These are phyloP conservation scores for Suillus clintonianus DNA, from an alignment of 768 basidiomycete species.

Conservation along the genomic window DNA sequence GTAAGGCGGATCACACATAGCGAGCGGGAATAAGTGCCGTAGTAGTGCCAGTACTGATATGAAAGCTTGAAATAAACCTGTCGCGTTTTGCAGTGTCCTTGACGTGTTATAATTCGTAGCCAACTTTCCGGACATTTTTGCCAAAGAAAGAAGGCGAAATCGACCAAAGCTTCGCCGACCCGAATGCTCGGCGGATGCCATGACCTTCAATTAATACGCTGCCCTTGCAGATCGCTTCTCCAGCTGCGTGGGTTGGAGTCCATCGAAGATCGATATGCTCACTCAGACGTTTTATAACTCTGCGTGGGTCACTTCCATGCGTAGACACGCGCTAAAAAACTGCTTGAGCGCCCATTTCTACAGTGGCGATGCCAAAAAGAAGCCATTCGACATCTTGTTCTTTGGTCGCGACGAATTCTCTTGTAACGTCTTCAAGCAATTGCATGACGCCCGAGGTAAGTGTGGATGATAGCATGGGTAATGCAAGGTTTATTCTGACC, in stretches of 20 bases:
- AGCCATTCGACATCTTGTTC: constrained; percentile 76
- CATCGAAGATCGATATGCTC: background rate
- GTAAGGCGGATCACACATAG: background rate
- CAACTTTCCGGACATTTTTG: background rate
- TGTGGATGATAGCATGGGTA: constrained; percentile 7
- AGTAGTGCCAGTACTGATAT: background rate
- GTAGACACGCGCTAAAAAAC: background rate
- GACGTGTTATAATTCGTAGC: background rate
- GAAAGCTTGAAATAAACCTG: background rate
- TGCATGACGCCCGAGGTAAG: constrained; percentile 66
- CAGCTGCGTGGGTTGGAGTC: background rate
- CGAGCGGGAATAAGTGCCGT: background rate
- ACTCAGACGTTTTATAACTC: background rate
- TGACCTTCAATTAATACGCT: background rate
- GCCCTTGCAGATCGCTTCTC: background rate
- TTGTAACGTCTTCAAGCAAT: constrained; percentile 63
- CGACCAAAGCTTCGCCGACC: background rate
- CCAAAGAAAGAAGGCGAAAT: background rate
- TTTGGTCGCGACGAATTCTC: constrained; percentile 91
- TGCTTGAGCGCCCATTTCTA: background rate
- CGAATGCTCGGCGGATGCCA: background rate
- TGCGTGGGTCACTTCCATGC: background rate
- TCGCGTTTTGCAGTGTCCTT: background rate
- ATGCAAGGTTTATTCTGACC: constrained; percentile 14
- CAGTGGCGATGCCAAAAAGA: background rate